Base-by-base conservation (phyloP, 306 rosid genomes). In the Lathyrus sativus region DNA sequence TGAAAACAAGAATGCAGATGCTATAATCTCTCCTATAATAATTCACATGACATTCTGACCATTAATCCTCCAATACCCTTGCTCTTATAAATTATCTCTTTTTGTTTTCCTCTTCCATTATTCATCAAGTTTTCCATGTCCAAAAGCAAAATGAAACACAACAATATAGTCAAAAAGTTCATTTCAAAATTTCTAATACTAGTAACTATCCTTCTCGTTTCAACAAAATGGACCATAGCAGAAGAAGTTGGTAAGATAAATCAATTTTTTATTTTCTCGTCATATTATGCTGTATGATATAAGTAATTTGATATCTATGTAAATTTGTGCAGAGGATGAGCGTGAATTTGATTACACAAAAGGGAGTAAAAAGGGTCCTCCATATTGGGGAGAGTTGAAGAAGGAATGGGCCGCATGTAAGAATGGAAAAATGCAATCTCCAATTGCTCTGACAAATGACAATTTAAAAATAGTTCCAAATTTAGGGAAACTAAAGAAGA, bases 171-270 rank as follows among this genome's bases (percentile, higher is more conserved):
- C 67, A 48, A 24, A 54, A 14, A 48, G 41, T 60, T 72, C 38
- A 15, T 62, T 14, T 72, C 65, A 24, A 67, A 65, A 31, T 51
- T 68, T 6, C 9, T 80, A 6, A 19, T 80, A 10, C 11, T 74
- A 12, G 14, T 39, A 10, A 19, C 76, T 60, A 33, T 83, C 35
- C 12, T 80, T 9, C 41, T 68, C 14, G 68, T 55, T 68, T 51
- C 62, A 19, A 35, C 76, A 18, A 51, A 54, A 38, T 64, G 79
- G 43, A 70, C 39, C 31, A 29, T 35, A 48, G 91, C 89, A 11
- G 87, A 85, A 55, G 96, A 91, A 91, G 87, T 79, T 50, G 95
- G 95, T 90, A 81, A 70, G 80, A 2, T 41, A 53, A 7, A 66
- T 10, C 10, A 5, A 35, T 0, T 5, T 7, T 35, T 35, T 1